A percentile compares a stretch with the other conserved stretches of the same genome.
Conservation (phyloP, 306 rosid genomes). For the Malus fusca region DNA sequence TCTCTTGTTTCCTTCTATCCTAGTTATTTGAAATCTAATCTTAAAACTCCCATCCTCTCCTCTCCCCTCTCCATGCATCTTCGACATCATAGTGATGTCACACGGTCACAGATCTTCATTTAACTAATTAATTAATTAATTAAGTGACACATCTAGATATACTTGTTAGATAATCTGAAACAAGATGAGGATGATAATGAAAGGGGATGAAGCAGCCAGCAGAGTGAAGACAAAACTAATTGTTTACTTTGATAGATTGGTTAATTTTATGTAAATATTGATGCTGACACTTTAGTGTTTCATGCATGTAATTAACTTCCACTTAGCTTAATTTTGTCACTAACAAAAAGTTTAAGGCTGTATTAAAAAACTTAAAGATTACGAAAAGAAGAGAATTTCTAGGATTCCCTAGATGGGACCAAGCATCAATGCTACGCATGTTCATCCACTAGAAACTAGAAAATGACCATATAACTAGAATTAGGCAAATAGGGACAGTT, state of each 20-base stretch:
- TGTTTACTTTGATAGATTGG: background rate
- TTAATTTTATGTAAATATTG: background rate
- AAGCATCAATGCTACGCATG: background rate
- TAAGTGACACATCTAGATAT: background rate
- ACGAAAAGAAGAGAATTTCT: background rate
- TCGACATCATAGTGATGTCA: conserved; percentile 22
- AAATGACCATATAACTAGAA: background rate
- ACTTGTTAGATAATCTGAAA: background rate
- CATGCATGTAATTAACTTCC: background rate
- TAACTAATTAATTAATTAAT: background rate
- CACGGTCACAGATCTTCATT: conserved; percentile 9
- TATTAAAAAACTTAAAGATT: background rate
- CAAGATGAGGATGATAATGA: background rate
- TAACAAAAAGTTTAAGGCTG: background rate
- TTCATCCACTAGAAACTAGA: background rate
- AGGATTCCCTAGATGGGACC: background rate
- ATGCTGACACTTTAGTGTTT: background rate
- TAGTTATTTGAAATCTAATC: conserved; percentile 2
- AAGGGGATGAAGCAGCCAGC: background rate
- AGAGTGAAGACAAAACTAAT: background rate
- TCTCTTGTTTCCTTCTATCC: background rate
- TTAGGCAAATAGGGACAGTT: background rate
- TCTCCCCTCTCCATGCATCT: background rate
- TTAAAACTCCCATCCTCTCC: background rate
- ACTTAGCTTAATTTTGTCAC: background rate